phyloP scores from a whole-genome alignment of 805 yeast genomes.

The Candida krabiensis region DNA sequence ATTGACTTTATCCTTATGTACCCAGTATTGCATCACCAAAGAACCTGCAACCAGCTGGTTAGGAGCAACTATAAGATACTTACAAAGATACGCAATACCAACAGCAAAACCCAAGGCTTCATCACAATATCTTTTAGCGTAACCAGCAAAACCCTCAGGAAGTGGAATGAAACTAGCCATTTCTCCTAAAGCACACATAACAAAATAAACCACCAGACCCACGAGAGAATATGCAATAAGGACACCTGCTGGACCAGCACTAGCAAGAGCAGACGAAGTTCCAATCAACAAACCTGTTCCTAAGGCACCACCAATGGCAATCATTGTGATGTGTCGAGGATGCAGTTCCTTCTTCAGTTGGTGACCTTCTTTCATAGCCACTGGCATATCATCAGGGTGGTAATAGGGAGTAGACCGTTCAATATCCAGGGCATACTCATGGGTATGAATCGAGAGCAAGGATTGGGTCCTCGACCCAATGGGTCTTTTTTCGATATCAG shows the following conservation, averaged over 20 bases:
- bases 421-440: constrained; percentile 48
- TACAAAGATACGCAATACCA: constrained; percentile 52
- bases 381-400: constrained; percentile 31
- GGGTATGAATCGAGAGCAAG: constrained; percentile 34
- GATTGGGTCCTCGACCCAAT: constrained; percentile 14
- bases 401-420: constrained; percentile 36
- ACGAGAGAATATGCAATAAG: constrained; percentile 65
- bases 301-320: constrained; percentile 79
- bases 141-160: constrained; percentile 57
- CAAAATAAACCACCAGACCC: constrained; percentile 70
- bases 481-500: constrained; percentile 11
- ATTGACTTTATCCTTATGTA: constrained; percentile 42
- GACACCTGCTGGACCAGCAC: constrained; percentile 69
- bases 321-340: constrained; percentile 56
- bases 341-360: constrained; percentile 45
- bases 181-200: constrained; percentile 58
- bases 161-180: constrained; percentile 55
- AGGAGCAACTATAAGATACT: constrained; percentile 53
- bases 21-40: constrained; percentile 55
- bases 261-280: constrained; percentile 66
- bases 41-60: constrained; percentile 60
- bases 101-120: constrained; percentile 57
- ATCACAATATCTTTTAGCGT: constrained; percentile 52
- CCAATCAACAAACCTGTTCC: constrained; percentile 82
- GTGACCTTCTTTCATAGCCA: constrained; percentile 42